These are phyloP conservation scores for Coemansia sp. DNA, from an alignment of 371 early-diverging fungal species.

Conservation along the genomic window DNA sequence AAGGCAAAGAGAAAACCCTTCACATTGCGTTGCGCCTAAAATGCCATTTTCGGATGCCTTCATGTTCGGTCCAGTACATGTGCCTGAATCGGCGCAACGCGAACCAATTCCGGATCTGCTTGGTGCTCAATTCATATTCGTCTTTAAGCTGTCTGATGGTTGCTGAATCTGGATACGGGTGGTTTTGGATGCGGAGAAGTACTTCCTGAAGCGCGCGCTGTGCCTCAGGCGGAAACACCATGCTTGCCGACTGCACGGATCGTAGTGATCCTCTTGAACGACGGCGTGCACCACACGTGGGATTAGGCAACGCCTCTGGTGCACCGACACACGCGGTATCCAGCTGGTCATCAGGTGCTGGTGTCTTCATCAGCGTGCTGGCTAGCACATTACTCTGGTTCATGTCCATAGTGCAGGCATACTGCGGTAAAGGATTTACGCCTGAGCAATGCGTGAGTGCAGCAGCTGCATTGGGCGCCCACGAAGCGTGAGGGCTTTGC, in stretches of 20 bases:
- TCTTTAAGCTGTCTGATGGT: constrained; percentile 9
- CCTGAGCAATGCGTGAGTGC: not conserved
- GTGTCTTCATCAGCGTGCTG: not conserved
- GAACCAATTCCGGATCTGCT: constrained; percentile 45
- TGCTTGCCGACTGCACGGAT: not conserved
- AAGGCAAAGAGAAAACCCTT: not conserved
- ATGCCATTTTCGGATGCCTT: constrained; percentile 21
- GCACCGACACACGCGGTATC: not conserved
- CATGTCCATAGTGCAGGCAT: not conserved
- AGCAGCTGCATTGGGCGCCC: not conserved
- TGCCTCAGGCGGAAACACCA: constrained; percentile 23
- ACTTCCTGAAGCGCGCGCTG: constrained; percentile 22
- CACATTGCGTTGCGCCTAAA: constrained; percentile 20
- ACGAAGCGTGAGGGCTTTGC: not conserved
- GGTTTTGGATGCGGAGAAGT: constrained; percentile 14
- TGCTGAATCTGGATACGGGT: constrained; percentile 21
- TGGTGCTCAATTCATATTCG: constrained; percentile 12
- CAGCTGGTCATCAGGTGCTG: not conserved
- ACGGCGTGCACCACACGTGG: not conserved
- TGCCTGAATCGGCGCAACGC: constrained; percentile 31
- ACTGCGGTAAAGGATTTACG: constrained; percentile 1
- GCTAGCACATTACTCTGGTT: not conserved
- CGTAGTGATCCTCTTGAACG: not conserved
- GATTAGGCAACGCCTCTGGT: not conserved
- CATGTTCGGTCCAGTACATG: constrained; percentile 11